Evolutionary conservation across 2,329 filamentous ascomycete genomes (phyloP), one percentile per base, ranked within the genome.

Genomic region (Trematosphaeria pertusa): DNA sequence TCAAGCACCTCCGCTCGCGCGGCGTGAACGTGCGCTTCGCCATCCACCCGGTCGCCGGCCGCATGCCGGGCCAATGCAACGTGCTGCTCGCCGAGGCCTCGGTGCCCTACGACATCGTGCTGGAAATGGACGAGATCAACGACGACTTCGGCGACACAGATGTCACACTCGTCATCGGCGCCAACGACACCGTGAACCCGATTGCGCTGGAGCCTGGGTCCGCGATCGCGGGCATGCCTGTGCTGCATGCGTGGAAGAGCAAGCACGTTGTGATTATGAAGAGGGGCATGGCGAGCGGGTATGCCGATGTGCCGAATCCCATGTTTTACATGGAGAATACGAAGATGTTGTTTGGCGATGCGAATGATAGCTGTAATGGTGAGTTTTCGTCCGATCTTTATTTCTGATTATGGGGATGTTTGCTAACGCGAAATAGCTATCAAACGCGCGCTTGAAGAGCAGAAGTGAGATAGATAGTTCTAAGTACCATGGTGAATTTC

Each of bases 51-150:
- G 91, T 96, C 20, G 91, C 91, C 0, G 91, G 91, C 9, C 84
- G 91, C 22, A 96, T 96, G 91, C 91, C 91, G 0, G 91, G 91
- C 0, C 91, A 96, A 73, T 96, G 91, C 75, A 96, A 96, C 64
- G 91, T 96, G 3, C 78, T 96, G 2, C 83, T 96, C 11, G 91
- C 91, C 0, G 91, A 96, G 71, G 91, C 91, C 1, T 87, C 83
- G 24, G 91, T 96, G 21, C 90, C 90, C 2, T 96, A 96, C 63
- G 91, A 96, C 61, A 93, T 96, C 45, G 91, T 96, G 20, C 80
- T 95, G 35, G 91, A 96, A 74, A 96, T 96, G 91, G 91, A 96
- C 60, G 91, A 96, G 76, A 95, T 96, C 75, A 96, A 96, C 70
- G 91, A 95, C 53, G 91, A 96, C 63, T 96, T 96, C 69, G 73